These are phyloP conservation scores for Sugiyamaella pinicola DNA, from an alignment of 1,139 yeast genomes.

Conservation along the genomic window DNA sequence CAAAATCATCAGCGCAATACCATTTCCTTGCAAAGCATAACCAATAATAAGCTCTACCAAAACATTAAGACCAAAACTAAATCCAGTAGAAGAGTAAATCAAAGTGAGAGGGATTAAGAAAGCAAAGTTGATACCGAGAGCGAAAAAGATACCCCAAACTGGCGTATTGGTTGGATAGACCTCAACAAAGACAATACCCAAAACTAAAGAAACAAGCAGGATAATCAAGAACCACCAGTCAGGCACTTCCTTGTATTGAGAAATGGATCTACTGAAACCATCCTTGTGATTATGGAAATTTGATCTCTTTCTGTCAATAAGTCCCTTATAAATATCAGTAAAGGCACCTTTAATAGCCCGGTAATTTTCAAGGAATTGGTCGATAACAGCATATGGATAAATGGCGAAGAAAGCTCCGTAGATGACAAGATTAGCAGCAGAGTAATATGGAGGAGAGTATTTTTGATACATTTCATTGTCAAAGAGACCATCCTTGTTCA, in stretches of 20 bases:
- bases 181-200: slow-evolving; percentile 52
- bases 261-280: slow-evolving; percentile 13
- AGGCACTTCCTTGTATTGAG: slow-evolving; percentile 53
- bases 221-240: slow-evolving; percentile 58
- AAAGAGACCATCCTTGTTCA: slow-evolving; percentile 45
- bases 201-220: slow-evolving; percentile 49
- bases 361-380: slow-evolving; percentile 33
- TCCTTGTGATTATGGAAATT: slow-evolving; percentile 17
- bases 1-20: slow-evolving; percentile 57
- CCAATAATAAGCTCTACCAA: slow-evolving; percentile 60
- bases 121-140: slow-evolving; percentile 55
- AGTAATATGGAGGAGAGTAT: slow-evolving; percentile 53
- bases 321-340: slow-evolving; percentile 23
- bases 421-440: slow-evolving; percentile 47
- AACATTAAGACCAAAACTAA: slow-evolving; percentile 56
- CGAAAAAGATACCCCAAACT: slow-evolving; percentile 59
- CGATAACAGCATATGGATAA: slow-evolving; percentile 36
- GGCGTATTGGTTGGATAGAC: slow-evolving; percentile 49
- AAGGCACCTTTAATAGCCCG: slow-evolving; percentile 29
- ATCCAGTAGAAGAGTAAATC: slow-evolving; percentile 56
- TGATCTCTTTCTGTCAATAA: slow-evolving; percentile 16
- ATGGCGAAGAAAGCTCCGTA: slow-evolving; percentile 41
- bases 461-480: slow-evolving; percentile 38
- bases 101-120: slow-evolving; percentile 56
- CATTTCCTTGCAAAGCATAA: slow-evolving; percentile 64